Percentiles rank a stretch among this genome's conserved stretches.
These are phyloP conservation scores for Pseudocercospora crystallina DNA, from an alignment of 2,329 filamentous ascomycete species.

Conservation along the genomic window DNA sequence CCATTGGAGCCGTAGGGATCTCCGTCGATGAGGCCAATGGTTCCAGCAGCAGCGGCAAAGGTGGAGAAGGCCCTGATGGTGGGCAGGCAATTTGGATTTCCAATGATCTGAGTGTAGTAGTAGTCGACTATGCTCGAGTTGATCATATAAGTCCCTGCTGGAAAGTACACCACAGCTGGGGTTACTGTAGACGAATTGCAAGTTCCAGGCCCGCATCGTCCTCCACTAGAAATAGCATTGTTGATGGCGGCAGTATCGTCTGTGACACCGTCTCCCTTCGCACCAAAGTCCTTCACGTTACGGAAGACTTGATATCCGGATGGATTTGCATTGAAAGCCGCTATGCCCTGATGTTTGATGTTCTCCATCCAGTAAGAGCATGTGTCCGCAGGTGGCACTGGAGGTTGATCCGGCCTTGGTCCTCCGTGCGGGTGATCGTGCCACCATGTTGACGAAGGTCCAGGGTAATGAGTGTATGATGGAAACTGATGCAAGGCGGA, in stretches of 20 bases:
- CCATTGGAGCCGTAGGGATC: constrained; percentile 50
- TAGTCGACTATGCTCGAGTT: constrained; percentile 57
- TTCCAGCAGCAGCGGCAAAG: constrained; percentile 44
- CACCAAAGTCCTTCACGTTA: constrained; percentile 51
- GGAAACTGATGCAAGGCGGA: not conserved
- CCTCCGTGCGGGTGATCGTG: constrained; percentile 2
- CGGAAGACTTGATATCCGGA: constrained; percentile 47
- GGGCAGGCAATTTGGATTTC: constrained; percentile 58
- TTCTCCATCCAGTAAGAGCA: constrained; percentile 44
- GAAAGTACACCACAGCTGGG: constrained; percentile 59
- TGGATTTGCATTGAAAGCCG: constrained; percentile 47
- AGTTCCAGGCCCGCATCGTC: constrained; percentile 42
- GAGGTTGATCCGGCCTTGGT: not conserved
- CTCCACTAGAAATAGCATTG: constrained; percentile 41
- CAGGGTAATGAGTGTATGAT: constrained; percentile 5
- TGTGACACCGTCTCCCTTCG: constrained; percentile 48
- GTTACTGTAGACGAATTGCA: constrained; percentile 51
- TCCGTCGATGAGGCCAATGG: constrained; percentile 59
- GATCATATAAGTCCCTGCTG: constrained; percentile 61
- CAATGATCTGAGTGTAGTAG: constrained; percentile 64
- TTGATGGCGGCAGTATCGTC: constrained; percentile 60
- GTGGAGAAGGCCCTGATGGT: constrained; percentile 54
- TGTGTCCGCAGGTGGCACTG: constrained; percentile 2
- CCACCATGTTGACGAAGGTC: constrained; percentile 10
- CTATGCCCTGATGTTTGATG: constrained; percentile 49